A percentile compares a stretch with the other conserved stretches of the same genome.
Evolutionary conservation across 179 eudicot genomes (phyloP).

Genomic region (Nepenthes alata): DNA sequence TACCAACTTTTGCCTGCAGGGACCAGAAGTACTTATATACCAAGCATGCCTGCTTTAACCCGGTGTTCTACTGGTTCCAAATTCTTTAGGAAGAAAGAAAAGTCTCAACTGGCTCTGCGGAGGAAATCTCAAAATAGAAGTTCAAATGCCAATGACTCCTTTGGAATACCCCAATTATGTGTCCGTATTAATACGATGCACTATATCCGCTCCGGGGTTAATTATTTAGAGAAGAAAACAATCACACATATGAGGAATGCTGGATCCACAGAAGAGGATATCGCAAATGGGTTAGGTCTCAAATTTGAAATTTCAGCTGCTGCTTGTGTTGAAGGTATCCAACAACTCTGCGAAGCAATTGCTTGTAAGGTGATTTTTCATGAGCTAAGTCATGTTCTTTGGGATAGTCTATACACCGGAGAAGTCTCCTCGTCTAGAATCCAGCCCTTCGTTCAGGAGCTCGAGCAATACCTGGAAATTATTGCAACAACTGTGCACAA

Average conservation of each 20-base stretch:
- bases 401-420: conserved; percentile 62
- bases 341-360: conserved; percentile 50
- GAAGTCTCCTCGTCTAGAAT: conserved; percentile 59
- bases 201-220: conserved; percentile 47
- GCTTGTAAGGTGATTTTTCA: conserved; percentile 63
- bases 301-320: conserved; percentile 51
- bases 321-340: conserved; percentile 60
- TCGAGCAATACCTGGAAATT: conserved; percentile 51
- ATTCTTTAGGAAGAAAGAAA: conserved; percentile 66
- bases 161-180: conserved; percentile 50
- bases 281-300: conserved; percentile 20
- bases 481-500: conserved; percentile 70
- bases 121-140: conserved; percentile 44
- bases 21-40: conserved; percentile 41
- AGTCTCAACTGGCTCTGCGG: conserved; percentile 25
- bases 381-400: conserved; percentile 53
- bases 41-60: conserved; percentile 68
- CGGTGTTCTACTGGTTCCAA: conserved; percentile 70
- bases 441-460: conserved; percentile 62
- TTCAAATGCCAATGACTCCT: conserved; percentile 27
- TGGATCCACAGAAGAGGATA: conserved; percentile 28
- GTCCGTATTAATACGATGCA: conserved; percentile 76
- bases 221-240: conserved; percentile 47
- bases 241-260: conserved; percentile 37
- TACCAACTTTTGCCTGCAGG: conserved; percentile 30